A percentile compares a stretch with the other conserved stretches of the same genome.
Evolutionary conservation across 805 yeast species (phyloP).

Genomic region (Metschnikowia lachancei): DNA sequence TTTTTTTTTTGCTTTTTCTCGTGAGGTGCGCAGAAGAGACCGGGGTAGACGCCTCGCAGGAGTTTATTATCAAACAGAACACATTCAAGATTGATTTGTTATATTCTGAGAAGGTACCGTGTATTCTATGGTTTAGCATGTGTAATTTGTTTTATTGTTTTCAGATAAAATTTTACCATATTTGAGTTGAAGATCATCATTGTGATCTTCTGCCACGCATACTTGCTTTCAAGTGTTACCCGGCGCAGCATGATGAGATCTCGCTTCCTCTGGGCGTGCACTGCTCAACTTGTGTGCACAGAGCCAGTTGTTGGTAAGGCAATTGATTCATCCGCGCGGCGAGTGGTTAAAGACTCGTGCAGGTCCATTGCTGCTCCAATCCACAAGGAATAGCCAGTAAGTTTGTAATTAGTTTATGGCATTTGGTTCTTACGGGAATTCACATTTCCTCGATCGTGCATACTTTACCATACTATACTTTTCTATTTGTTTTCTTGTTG

Average conservation of each 20-base stretch:
- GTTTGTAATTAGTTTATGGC: too few species aligned
- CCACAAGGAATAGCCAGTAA: not conserved
- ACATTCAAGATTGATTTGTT: too few species aligned
- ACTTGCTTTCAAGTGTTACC: conserved; percentile 5
- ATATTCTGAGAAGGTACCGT: too few species aligned
- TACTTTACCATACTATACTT: too few species aligned
- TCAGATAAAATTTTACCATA: not conserved
- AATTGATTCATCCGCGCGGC: conserved; percentile 1
- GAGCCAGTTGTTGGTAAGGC: not conserved
- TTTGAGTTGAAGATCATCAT: not conserved
- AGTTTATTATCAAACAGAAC: not conserved
- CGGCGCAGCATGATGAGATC: conserved; percentile 5
- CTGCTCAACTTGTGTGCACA: conserved; percentile 1
- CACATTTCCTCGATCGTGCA: too few species aligned
- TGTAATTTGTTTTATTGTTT: not conserved
- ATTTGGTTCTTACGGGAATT: too few species aligned
- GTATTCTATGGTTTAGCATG: too few species aligned
- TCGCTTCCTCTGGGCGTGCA: conserved; percentile 1
- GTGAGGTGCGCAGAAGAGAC: conserved; percentile 11
- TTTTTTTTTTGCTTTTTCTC: conserved; percentile 5
- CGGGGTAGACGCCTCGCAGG: conserved; percentile 8
- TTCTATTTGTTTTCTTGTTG: too few species aligned
- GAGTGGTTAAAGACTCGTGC: conserved; percentile 5
- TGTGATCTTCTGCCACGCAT: not conserved
- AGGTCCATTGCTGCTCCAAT: not conserved